Evolutionary conservation across 768 basidiomycete species (phyloP).

Genomic region (Filobasidium wieringae): DNA sequence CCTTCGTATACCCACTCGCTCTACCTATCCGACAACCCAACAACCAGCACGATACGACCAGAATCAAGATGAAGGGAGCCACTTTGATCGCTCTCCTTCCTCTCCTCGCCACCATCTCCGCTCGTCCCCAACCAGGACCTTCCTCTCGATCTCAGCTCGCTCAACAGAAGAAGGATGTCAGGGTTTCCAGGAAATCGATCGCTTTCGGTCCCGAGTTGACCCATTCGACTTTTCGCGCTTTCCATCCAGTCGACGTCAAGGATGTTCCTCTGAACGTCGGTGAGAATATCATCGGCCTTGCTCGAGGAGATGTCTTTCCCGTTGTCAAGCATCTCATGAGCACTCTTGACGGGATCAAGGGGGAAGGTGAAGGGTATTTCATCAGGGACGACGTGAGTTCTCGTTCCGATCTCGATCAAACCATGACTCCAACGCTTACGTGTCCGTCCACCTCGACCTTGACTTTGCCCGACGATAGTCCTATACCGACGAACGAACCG

Average conservation of each 20-base stretch:
- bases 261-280: neutral
- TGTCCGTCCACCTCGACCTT: neutral
- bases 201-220: neutral
- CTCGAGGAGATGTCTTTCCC: neutral
- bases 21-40: too few relatives aligned
- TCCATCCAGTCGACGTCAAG: neutral
- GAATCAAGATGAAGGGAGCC: conserved; percentile 26
- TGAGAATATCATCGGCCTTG: neutral
- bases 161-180: neutral
- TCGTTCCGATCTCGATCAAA: neutral
- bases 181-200: neutral
- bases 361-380: neutral
- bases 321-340: neutral
- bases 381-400: neutral
- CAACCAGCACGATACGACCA: too few relatives aligned
- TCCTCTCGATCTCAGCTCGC: neutral
- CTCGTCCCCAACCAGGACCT: conserved; percentile 8
- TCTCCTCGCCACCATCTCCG: conserved; percentile 20
- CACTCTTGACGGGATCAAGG: neutral
- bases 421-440: neutral
- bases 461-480: conserved; percentile 24
- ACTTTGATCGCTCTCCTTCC: conserved; percentile 34
- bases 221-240: neutral
- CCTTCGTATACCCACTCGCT: too few relatives aligned
- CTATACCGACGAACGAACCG: conserved; percentile 73